phyloP scores from a whole-genome alignment of 2,329 filamentous ascomycete species.

The Biscogniauxia sp. region DNA sequence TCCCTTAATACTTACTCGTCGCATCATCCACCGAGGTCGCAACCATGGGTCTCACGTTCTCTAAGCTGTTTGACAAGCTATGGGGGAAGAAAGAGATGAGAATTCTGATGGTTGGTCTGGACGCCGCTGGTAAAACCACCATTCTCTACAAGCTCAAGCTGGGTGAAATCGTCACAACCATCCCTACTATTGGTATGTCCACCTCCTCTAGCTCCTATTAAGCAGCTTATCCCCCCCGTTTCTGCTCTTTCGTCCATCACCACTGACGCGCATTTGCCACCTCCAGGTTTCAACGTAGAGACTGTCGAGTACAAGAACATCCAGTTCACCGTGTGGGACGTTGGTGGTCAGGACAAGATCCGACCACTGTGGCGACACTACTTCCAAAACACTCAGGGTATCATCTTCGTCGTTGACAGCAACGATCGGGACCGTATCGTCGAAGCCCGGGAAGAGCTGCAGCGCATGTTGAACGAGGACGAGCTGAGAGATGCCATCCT shows the following conservation, averaged over 20 bases:
- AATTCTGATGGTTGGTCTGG: slow-evolving; percentile 99
- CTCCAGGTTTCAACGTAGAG: slow-evolving; percentile 95
- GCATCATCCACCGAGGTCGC: slow-evolving; percentile 48
- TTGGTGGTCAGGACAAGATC: slow-evolving; percentile 99
- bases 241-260: slow-evolving; percentile 3
- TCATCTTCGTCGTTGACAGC: slow-evolving; percentile 99
- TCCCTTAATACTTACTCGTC: slow-evolving; percentile 31
- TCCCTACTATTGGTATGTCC: slow-evolving; percentile 88
- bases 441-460: slow-evolving; percentile 93
- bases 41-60: slow-evolving; percentile 97
- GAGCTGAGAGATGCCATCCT: slow-evolving; percentile 97
- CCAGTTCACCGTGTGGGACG: slow-evolving; percentile 99
- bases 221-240: neutral
- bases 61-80: slow-evolving; percentile 92
- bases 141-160: slow-evolving; percentile 99
- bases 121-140: slow-evolving; percentile 99
- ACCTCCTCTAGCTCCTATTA: slow-evolving; percentile 2
- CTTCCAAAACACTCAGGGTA: slow-evolving; percentile 99
- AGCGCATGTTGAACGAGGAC: slow-evolving; percentile 98
- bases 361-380: slow-evolving; percentile 99
- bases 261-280: slow-evolving; percentile 21
- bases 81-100: slow-evolving; percentile 99
- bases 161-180: slow-evolving; percentile 97
- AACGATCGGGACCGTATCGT: slow-evolving; percentile 98
- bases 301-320: slow-evolving; percentile 99